Percentiles rank a stretch among this genome's conserved stretches.
phyloP scores from a whole-genome alignment of 441 rosid genomes.

The Breynia disticha region DNA sequence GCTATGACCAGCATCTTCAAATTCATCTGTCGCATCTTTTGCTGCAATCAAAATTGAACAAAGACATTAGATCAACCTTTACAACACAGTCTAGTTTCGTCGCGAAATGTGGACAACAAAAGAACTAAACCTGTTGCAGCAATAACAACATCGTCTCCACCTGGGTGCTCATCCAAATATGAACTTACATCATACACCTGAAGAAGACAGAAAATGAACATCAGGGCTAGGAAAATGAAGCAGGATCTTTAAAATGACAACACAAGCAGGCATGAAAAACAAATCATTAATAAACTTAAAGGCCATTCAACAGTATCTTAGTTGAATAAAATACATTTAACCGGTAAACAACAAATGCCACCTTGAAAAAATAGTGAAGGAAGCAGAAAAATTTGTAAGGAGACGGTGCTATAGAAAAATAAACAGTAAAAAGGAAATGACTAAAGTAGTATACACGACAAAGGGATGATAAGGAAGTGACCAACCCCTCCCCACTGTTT shows the following conservation, averaged over 20 bases:
- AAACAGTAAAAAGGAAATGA: too few species aligned
- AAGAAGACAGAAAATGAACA: slow-evolving; percentile 4
- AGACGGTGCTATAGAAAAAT: too few species aligned
- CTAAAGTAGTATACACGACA: too few species aligned
- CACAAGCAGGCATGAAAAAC: neutral
- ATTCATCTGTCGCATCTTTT: slow-evolving; percentile 72
- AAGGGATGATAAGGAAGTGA: too few species aligned
- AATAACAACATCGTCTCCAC: slow-evolving; percentile 88
- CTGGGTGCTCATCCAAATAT: slow-evolving; percentile 88
- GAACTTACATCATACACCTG: slow-evolving; percentile 80
- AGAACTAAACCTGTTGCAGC: slow-evolving; percentile 45
- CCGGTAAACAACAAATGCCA: too few species aligned
- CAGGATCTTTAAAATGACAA: neutral
- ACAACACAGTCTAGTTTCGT: neutral
- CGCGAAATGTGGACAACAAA: neutral
- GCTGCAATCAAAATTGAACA: slow-evolving; percentile 25
- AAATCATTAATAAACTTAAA: neutral
- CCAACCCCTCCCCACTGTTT: too few species aligned
- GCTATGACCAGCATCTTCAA: slow-evolving; percentile 90
- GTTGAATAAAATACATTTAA: too few species aligned
- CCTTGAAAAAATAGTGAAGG: too few species aligned
- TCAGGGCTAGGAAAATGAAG: neutral
- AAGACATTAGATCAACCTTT: slow-evolving; percentile 5
- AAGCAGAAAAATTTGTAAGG: too few species aligned
- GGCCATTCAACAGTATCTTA: too few species aligned